phyloP scores from a whole-genome alignment of 2,329 filamentous ascomycete genomes.

The Pezicula rhizophila region DNA sequence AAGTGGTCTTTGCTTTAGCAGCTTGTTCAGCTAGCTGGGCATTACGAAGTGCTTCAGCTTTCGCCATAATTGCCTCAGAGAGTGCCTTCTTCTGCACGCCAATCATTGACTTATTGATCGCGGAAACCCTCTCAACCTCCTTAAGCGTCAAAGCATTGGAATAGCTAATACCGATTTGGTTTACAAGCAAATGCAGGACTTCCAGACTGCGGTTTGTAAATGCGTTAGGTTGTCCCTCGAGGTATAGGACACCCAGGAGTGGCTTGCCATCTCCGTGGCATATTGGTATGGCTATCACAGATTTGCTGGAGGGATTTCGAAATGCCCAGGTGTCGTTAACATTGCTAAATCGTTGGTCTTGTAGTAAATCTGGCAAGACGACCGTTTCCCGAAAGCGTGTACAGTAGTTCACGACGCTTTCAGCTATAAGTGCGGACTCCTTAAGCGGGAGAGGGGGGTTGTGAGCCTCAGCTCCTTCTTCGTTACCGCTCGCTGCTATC shows the following conservation, averaged over 20 bases:
- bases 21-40: slow-evolving; percentile 79
- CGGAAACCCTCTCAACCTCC: slow-evolving; percentile 69
- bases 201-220: slow-evolving; percentile 70
- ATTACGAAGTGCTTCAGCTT: slow-evolving; percentile 70
- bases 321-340: slow-evolving; percentile 64
- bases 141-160: slow-evolving; percentile 63
- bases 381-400: slow-evolving; percentile 71
- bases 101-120: slow-evolving; percentile 73
- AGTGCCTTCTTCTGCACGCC: slow-evolving; percentile 69
- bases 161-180: slow-evolving; percentile 70
- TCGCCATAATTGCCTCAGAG: slow-evolving; percentile 67
- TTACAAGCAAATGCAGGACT: slow-evolving; percentile 65
- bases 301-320: slow-evolving; percentile 63
- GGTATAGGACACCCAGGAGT: slow-evolving; percentile 68
- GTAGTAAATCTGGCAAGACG: slow-evolving; percentile 66
- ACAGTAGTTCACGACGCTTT: slow-evolving; percentile 72
- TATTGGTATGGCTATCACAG: slow-evolving; percentile 74
- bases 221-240: slow-evolving; percentile 67
- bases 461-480: slow-evolving; percentile 61
- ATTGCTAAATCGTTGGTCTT: slow-evolving; percentile 73
- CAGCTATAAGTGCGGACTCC: slow-evolving; percentile 62
- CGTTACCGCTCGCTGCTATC: slow-evolving; percentile 68
- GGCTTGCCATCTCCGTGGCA: slow-evolving; percentile 60
- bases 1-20: slow-evolving; percentile 76
- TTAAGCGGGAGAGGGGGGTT: slow-evolving; percentile 58